Base-by-base conservation (phyloP, 208 protist genomes). In the Acanthamoeba royreba region DNA sequence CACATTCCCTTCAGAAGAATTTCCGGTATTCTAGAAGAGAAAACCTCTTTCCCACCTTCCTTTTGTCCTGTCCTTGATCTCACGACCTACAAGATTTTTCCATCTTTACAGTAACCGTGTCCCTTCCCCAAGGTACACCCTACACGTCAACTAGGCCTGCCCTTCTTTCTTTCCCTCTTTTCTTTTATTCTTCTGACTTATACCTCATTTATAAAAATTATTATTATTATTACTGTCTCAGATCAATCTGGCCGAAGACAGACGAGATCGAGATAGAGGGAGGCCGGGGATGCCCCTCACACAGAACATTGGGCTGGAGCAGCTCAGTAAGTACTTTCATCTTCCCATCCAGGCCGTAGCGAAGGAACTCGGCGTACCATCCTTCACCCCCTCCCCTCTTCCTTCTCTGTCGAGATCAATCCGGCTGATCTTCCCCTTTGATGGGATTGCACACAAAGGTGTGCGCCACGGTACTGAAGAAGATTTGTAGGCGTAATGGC, bases 401-500 rank as follows among this genome's bases (percentile, higher is more conserved):
- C 61, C n/a, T 7, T 28, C 55, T n/a, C 9, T 7, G 25, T 66
- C 19, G 55, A 8, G 55, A 66, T 17, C 55, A n/a, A 66, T 66
- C 55, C n/a, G 55, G 55, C 3, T 66, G 0, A 19, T 66, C 55
- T 28, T 19, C 35, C 19, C 28, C 33, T 74, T 53, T 11, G 25
- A 77, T 95, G 0, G 92, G 85, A 17, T 83, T 66, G 52, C 69
- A 94, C 19, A 49, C 93, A 38, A 55, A 92, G 46, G 92, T 96
- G 17, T 96, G 95, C 42, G 95, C 95, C 31, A 96, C 95, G 11
- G 94, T 96, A 79, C 22, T 96, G 1, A 96, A 96, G 61, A 96
- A 96, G 69, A 94, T 96, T 22, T 96, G 95, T 52, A 19, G 81
- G 8, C 17, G 33, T 17, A 89, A 89, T 38, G 81, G 81, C 49